Conservation (phyloP, 2,329 filamentous ascomycete species). For the Aspergillus transmontanensis region DNA sequence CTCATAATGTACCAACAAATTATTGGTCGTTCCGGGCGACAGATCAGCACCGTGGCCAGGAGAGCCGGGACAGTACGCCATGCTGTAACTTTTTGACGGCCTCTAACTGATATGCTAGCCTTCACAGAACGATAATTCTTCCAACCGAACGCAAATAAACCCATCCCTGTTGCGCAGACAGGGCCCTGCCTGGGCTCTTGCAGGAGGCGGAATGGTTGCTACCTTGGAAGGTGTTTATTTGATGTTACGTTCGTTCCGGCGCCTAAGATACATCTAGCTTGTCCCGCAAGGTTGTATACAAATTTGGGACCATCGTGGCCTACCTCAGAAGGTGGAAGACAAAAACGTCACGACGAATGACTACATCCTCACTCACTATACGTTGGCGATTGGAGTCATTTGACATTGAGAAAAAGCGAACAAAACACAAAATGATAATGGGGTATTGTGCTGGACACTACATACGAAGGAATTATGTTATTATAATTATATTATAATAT, state of each 20-base stretch:
- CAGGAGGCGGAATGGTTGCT: conserved; percentile 24
- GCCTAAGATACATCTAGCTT: conserved; percentile 21
- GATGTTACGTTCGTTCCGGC: conserved; percentile 24
- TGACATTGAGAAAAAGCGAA: not conserved
- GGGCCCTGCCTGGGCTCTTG: conserved; percentile 23
- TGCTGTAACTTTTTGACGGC: not conserved
- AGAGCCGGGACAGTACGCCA: conserved; percentile 1
- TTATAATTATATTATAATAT: too few species aligned
- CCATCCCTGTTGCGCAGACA: conserved; percentile 22
- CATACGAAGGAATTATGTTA: not conserved
- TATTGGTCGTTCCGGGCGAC: conserved; percentile 9
- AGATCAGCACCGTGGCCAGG: conserved; percentile 2
- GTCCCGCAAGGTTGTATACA: not conserved
- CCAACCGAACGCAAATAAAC: conserved; percentile 13
- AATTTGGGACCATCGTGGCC: not conserved
- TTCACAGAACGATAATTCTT: conserved; percentile 3
- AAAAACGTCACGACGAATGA: not conserved
- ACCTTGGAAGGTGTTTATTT: conserved; percentile 24
- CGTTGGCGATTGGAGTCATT: not conserved
- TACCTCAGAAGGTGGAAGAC: not conserved
- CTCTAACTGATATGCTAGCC: not conserved
- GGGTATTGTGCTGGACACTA: not conserved
- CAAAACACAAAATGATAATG: not conserved
- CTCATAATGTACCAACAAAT: conserved; percentile 10
- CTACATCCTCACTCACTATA: not conserved